Base-by-base conservation (phyloP, 345 rosid species). In the Linum usitatissimum region DNA sequence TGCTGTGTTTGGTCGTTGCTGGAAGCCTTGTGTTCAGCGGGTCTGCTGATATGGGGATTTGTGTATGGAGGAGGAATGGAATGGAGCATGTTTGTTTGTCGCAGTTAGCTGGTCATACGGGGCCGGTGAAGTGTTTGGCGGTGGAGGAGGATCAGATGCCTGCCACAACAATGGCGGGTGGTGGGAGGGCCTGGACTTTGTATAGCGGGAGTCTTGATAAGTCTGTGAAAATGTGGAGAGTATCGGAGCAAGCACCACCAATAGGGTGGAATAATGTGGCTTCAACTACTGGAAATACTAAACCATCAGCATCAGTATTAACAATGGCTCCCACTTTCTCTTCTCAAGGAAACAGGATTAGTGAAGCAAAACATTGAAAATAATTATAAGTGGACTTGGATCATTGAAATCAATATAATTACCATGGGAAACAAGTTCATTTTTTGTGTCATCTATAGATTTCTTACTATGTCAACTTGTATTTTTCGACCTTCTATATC, bases 81-180 rank as follows among this genome's bases (percentile, higher is more conserved):
- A 61, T 56, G 0, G 73, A 77, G 18, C 98, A 92, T 59, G 59
- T 69, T 4, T 89, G 87, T 59, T 60, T 92, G 63, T 85, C 98
- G 0, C 68, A 79, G 55, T 67, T 92, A 62, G 75, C 77, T 2
- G 98, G 93, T 2, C 96, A 92, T 12, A 73, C 57, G 0, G 96
- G 93, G 14, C 96, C 98, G 21, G 93, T 92, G 3, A 92, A 92
- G 82, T 92, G 98, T 73, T 76, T 89, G 70, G 96, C 51, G 17
- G 51, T 45, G 51, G 51, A 45, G 17, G 51, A 45, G 51, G 51
- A 45, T 15, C 51, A 10, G 10, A 12, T 10, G 13, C 51, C 51
- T 10, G 28, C 28, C 2, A 23, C 28, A 0, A 45, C 17, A 15
- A 15, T 15, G 17, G 51, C 13, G 13, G 17, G 15, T 45, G 51